Evolutionary conservation across 352 stramenopile species (phyloP), one percentile per base, ranked within the genome.

Genomic region (Hyaloperonospora brassicae): DNA sequence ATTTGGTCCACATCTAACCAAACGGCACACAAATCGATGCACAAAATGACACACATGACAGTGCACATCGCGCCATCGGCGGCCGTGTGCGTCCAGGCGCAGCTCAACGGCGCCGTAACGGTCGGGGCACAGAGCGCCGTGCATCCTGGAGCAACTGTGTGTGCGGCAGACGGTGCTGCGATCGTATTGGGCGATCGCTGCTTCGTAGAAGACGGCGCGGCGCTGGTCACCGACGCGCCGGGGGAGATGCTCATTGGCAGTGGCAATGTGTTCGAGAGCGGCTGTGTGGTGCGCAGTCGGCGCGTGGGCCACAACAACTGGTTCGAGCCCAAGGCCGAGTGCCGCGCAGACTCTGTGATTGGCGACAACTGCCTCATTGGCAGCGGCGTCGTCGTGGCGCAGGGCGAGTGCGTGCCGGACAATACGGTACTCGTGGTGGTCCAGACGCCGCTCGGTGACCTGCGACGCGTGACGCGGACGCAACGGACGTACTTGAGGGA

Each of bases 321-420:
- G 64, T 87, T 94, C 27, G 84, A 94, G 52, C 66, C 84, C n/a
- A 86, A 88, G 49, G 66, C 73, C 7, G 35, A 66, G 47, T 67
- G 69, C 1, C 62, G 63, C 7, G 57, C 48, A 0, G 79, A 81
- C 43, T 87, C 79, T 1, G 65, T 85, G 36, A 79, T 94, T 49
- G 84, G 84, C 31, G 79, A 74, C 59, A 83, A 89, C 58, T 94
- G 84, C 58, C 47, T 92, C 51, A 86, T 94, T 39, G 84, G 84
- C 55, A 87, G 76, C 44, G 76, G 81, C 60, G 79, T 94, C 57
- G 69, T 91, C 23, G 71, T 94, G 56, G 70, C 66, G 17, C 63
- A 57, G n/a, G 56, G 70, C 50, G 81, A 91, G 53, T 53, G 56
- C 49, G 55, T 94, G 9, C 64, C 75, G 0, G 80, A 92, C 68